Evolutionary conservation across 139 green algal genomes (phyloP).

Genomic region (Penium margaritaceum): DNA sequence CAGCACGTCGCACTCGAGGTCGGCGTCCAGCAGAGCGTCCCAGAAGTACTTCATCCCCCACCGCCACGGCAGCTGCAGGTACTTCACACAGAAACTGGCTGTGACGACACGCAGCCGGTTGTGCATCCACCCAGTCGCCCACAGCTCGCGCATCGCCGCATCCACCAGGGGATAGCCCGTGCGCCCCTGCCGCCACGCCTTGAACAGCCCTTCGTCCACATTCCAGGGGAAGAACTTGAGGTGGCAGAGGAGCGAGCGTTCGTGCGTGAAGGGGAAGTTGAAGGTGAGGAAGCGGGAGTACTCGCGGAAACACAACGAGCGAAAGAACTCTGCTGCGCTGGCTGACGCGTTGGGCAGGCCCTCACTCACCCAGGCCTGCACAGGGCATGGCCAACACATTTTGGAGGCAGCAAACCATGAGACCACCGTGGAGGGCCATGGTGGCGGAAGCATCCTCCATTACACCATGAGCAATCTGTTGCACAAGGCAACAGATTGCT

Average conservation of each 20-base stretch:
- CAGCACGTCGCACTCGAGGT: conserved; percentile 82
- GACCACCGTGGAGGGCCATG: no score
- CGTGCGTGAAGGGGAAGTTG: conserved; percentile 91
- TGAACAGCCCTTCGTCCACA: conserved; percentile 63
- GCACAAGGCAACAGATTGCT: no score
- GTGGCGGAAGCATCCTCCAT: no score
- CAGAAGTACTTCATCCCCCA: conserved; percentile 90
- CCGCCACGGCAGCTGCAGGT: conserved; percentile 85
- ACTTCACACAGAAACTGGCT: conserved; percentile 75
- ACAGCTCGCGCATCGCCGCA: conserved; percentile 82
- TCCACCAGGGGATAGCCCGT: conserved; percentile 82
- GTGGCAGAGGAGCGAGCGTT: conserved; percentile 80
- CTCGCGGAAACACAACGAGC: conserved; percentile 79
- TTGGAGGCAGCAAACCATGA: no score
- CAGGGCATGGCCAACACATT: no score
- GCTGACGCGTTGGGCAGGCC: conserved; percentile 4
- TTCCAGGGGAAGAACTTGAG: conserved; percentile 74
- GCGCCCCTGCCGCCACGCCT: conserved; percentile 67
- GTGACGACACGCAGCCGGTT: conserved; percentile 72
- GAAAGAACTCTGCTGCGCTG: conserved; percentile 58
- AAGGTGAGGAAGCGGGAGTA: conserved; percentile 85
- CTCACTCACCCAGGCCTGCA: conserved; percentile 35
- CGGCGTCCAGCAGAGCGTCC: conserved; percentile 80
- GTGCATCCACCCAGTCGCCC: conserved; percentile 74
- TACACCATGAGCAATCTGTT: no score